phyloP scores from a whole-genome alignment of 2,329 filamentous ascomycete genomes.

The Verticillium albo-atrum region DNA sequence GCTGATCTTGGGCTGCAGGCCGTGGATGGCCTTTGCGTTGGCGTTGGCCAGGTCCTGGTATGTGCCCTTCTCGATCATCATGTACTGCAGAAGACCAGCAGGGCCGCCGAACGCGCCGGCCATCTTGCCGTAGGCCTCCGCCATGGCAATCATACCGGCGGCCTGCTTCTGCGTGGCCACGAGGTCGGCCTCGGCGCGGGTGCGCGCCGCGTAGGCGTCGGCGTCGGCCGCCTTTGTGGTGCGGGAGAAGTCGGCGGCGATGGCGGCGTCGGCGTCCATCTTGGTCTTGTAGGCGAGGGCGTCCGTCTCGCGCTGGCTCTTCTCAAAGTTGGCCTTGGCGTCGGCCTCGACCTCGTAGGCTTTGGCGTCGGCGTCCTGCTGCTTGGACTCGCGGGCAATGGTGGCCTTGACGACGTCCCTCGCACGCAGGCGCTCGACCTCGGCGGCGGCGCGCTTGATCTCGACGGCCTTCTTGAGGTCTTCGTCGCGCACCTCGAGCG shows the following conservation, averaged over 20 bases:
- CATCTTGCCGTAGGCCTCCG: conserved; percentile 72
- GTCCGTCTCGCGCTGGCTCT: conserved; percentile 47
- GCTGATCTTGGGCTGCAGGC: conserved; percentile 83
- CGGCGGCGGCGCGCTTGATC: conserved; percentile 70
- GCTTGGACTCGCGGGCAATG: conserved; percentile 62
- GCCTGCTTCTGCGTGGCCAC: conserved; percentile 66
- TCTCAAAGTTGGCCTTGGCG: conserved; percentile 50
- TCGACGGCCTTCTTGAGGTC: conserved; percentile 77
- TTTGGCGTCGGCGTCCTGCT: conserved; percentile 62
- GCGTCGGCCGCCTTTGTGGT: conserved; percentile 35
- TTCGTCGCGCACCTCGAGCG: conserved; percentile 71
- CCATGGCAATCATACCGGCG: conserved; percentile 72
- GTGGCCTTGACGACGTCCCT: conserved; percentile 74
- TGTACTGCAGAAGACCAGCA: conserved; percentile 72
- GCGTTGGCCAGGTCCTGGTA: conserved; percentile 74
- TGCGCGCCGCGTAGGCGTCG: conserved; percentile 45
- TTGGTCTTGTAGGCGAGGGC: conserved; percentile 45
- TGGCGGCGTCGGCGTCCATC: conserved; percentile 31
- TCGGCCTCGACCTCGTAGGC: conserved; percentile 64
- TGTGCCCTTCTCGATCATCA: conserved; percentile 82
- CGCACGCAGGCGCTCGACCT: conserved; percentile 75
- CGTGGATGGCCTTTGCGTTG: conserved; percentile 70
- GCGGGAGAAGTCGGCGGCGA: conserved; percentile 31
- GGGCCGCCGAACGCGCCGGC: conserved; percentile 72
- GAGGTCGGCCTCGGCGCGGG: conserved; percentile 40